Evolutionary conservation across 202 grass and related monocot species (phyloP), one percentile per base, ranked within the genome.

Genomic region (Panicum virgatum): DNA sequence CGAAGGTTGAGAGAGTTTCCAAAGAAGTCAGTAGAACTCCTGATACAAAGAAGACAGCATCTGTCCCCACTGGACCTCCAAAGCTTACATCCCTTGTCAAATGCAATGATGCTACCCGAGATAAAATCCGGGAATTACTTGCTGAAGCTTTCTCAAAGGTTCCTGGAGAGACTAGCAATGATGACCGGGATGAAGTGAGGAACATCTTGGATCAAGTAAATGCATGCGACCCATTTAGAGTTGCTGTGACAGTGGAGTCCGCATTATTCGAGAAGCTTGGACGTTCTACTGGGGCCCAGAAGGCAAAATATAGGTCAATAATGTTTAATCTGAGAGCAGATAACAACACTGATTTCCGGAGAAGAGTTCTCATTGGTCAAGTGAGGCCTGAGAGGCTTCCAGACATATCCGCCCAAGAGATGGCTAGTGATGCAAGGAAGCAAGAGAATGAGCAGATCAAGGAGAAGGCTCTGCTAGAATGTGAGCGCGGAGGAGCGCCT

Each of bases 251-350:
- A 36, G 73, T 92, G 27, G 96, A 98, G 59, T 98, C 96, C 3
- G 84, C 82, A 13, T 20, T 98, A 64, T 98, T 95, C 62, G 89
- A 92, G 76, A 98, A 36, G 48, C 66, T 98, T 27, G 96, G 96
- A n/a, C 62, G 72, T 72, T 90, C 92, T 6, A 95, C 82, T 15
- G 96, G 96, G 62, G 3, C 87, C 60, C 89, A 98, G 4, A 98
- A 98, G 85, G 60, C 69, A 20, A 98, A 98, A 65, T 98, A 98
- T 71, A 89, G 96, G 56, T 98, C 96, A n/a, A 90, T 98, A 75
- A 86, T 98, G 88, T 98, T 98, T 74, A 98, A 98, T 66, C 69
- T 98, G 53, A 98, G 87, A 65, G 96, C 90, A 7, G 88, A 90
- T 43, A 98, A 95, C 73, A 98, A 98, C 85, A 86, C 91, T 1